Base-by-base conservation (phyloP, 164 flowering plant genomes). In the Stephania yunnanensis region DNA sequence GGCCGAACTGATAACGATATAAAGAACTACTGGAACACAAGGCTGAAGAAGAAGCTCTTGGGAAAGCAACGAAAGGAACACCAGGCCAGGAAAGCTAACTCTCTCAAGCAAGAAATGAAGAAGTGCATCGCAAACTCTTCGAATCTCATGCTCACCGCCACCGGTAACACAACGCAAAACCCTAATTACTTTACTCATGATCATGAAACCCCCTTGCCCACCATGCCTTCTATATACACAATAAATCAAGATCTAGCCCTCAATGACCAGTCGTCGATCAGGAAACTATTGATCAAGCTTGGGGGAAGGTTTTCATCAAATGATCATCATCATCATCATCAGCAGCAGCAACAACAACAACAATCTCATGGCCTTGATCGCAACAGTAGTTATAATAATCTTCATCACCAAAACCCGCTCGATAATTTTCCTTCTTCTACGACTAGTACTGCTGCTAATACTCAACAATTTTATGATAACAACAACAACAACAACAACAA, bases 11-110 rank as follows among this genome's bases (percentile, higher is more conserved):
- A 92, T 71, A 92, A 92, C 19, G 97, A 92, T 74, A 89, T 92
- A 36, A 92, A 92, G 85, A 92, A 92, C 81, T 91, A 92, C 74
- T 92, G 97, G 97, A 92, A 92, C 85, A 92, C 97, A 25, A 90
- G 85, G 83, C 78, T 92, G 80, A 92, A 92, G 87, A 92, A 91
- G 86, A 90, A 91, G 85, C 88, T 92, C 1, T 72, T 90, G 19
- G 91, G 90, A 1, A 89, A 81, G 81, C 94, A 90, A 58, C 78
- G 90, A 3, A 87, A 87, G 80, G 91, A 86, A 44, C 88, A 87
- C 6, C 86, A 83, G 46, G 78, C 88, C 7, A 75, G 84, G 12
- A 77, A 85, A 42, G 78, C 65, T 25, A 72, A 46, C 67, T 71
- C 69, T 74, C 63, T 80, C 17, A 83, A 86, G 81, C 88, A 84